Evolutionary conservation across 1,139 yeast genomes (phyloP).

Genomic region (Lodderomyces parapsilosis): DNA sequence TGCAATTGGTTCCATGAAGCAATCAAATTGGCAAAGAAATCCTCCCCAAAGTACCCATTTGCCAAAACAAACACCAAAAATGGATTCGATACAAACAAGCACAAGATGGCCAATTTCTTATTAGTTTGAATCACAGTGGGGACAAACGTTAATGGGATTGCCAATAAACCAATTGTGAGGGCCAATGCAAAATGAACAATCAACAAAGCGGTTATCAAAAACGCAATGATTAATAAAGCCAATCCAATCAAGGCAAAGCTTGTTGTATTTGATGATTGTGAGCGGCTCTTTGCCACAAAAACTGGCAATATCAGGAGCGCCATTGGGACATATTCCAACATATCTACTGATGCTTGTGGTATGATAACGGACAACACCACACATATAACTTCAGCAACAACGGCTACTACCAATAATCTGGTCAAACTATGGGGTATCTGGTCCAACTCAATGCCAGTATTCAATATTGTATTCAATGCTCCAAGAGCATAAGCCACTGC

Average conservation of each 20-base stretch:
- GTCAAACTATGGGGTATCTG: conserved; percentile 26
- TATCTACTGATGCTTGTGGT: conserved; percentile 18
- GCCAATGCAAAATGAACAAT: conserved; percentile 87
- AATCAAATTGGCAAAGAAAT: conserved; percentile 49
- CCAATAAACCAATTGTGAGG: conserved; percentile 60
- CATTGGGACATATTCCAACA: conserved; percentile 14
- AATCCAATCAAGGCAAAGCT: conserved; percentile 5
- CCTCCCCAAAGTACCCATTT: conserved; percentile 23
- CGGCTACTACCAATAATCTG: conserved; percentile 28
- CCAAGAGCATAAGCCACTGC: conserved; percentile 72
- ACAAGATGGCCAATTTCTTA: conserved; percentile 25
- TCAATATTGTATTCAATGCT: conserved; percentile 59
- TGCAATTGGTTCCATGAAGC: conserved; percentile 69
- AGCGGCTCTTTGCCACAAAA: background rate
- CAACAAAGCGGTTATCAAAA: conserved; percentile 71
- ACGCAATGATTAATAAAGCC: conserved; percentile 37
- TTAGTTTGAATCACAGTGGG: conserved; percentile 36
- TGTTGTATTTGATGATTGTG: background rate
- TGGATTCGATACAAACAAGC: conserved; percentile 55
- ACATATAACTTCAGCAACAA: conserved; percentile 35
- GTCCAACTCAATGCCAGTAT: conserved; percentile 31
- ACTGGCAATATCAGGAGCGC: background rate
- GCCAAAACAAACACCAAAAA: conserved; percentile 37
- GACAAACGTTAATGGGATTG: conserved; percentile 71
- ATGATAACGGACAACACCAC: conserved; percentile 26